Evolutionary conservation across 257 asterid genomes (phyloP), one percentile per base, ranked within the genome.

Genomic region (Linaria vulgaris): DNA sequence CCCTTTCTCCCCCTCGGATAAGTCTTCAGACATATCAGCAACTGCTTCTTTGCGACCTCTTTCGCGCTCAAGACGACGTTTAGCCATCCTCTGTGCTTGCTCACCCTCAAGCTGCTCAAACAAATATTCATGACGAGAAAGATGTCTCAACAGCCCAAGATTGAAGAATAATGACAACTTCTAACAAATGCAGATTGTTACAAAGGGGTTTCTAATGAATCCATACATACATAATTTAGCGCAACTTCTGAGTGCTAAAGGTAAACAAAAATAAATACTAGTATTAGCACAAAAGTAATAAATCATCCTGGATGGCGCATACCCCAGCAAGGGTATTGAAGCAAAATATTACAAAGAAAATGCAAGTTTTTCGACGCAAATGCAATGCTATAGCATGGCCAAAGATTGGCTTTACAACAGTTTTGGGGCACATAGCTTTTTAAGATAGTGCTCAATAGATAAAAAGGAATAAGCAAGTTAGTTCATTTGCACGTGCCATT

Each of bases 1-100:
- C 21, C 68, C 77, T 60, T 60, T 72, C 54, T 72, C 77, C 46
- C 77, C 77, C 50, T 72, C 77, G 8, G 77, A 66, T 30, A 66
- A 46, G 59, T 72, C 77, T 56, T 72, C 77, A 9, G 77, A 72
- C 77, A 66, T 72, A 57, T 72, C 77, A 15, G 60, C 77, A 3
- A 63, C 69, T 0, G 65, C 77, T 46, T 72, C 77, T 34, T 49
- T 72, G 16, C 72, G 63, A 20, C 77, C 77, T 27, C 65, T 44
- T 72, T 72, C 77, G 1, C 72, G 50, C 48, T 72, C 77, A 43
- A 62, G 54, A 10, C 77, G 59, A 27, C 77, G 60, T 14, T 59
- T 72, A 4, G 71, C 68, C 38, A 52, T 39, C 37, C 77, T 49
- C 59, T 72, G 72, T 16, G 69, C 53, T 21, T 65, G 63, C 69